Base-by-base conservation (phyloP, 106 monocot species). In the Allium cepa region DNA sequence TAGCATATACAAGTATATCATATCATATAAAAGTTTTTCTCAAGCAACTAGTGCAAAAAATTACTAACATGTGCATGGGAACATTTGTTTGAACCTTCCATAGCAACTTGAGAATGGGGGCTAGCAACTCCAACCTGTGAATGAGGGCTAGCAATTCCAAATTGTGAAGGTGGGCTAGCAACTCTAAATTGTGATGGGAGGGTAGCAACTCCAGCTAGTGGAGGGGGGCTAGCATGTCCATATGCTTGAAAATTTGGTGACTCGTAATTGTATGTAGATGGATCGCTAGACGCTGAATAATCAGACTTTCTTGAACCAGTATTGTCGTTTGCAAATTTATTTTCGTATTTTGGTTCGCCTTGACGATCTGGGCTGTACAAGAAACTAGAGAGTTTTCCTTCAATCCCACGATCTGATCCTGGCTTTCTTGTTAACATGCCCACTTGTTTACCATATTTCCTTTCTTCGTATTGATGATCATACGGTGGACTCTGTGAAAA, bases 241-340 rank as follows among this genome's bases (percentile, higher is more conserved):
- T 5, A 1, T 11, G 10, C 66, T 18, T 66, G 49, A 11, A 26
- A 50, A 72, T 69, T 79, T 28, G 90, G 87, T 59, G 91, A 87
- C 69, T 80, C 86, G n/a, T 46, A 75, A 71, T 64, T 77, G 53
- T 49, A 72, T 72, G 63, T 85, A 63, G 69, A 77, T 52, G 77
- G 66, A 74, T 95, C 90, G 53, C 86, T 90, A 46, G 93, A 84
- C 1, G 68, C 72, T 56, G 94, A 91, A 56, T 69, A 84, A 64
- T 92, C 86, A 59, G 91, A 88, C 52, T 74, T 64, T 63, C 82
- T 84, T 47, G 86, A 77, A 57, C 70, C 70, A 66, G 67, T 67
- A 75, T 63, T 74, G 58, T 88, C 92, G 75, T 86, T 84, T 57
- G 86, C 78, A 84, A 92, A 86, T 72, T 68, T 82, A 47, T 96